phyloP scores from a whole-genome alignment of 1,284 basidiomycete genomes.

The Cryptococcus hybrid region DNA sequence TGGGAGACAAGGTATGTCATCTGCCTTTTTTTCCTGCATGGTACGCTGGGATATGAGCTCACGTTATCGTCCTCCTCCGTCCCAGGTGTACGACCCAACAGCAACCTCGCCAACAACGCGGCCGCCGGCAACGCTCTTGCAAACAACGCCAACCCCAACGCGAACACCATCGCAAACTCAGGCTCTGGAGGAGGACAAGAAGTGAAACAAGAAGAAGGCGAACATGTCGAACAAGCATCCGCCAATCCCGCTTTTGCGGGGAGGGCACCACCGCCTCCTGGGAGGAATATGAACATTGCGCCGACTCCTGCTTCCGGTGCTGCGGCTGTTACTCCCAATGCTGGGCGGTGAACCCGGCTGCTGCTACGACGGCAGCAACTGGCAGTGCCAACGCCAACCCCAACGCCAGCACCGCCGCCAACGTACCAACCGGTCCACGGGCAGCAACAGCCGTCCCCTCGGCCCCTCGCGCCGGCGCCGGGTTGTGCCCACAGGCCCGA shows the following conservation, averaged over 20 bases:
- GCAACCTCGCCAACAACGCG: neutral
- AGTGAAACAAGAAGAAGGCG: constrained; percentile 2
- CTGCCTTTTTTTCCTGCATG: neutral
- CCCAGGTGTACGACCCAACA: no score
- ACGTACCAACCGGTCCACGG: constrained; percentile 25
- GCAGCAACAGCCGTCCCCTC: constrained; percentile 17
- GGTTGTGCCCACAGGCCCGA: constrained; percentile 27
- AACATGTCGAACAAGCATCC: neutral
- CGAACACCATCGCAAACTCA: no score
- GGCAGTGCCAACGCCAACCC: neutral
- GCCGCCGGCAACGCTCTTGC: neutral
- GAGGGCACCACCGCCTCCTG: no score
- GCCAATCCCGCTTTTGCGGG: neutral
- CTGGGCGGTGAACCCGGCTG: neutral
- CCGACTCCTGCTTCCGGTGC: no score
- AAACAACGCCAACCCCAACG: no score
- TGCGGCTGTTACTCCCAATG: no score
- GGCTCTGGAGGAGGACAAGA: neutral
- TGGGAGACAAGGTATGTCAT: neutral
- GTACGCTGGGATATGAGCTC: neutral
- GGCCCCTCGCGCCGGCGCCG: no score
- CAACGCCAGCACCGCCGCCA: constrained; percentile 7
- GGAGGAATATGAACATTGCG: no score
- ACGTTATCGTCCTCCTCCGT: neutral
- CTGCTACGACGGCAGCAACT: constrained; percentile 1